Percentiles rank a stretch among this genome's conserved stretches.
Conservation (phyloP, 2,329 filamentous ascomycete genomes). For the Sphaerulina vaccinii region DNA sequence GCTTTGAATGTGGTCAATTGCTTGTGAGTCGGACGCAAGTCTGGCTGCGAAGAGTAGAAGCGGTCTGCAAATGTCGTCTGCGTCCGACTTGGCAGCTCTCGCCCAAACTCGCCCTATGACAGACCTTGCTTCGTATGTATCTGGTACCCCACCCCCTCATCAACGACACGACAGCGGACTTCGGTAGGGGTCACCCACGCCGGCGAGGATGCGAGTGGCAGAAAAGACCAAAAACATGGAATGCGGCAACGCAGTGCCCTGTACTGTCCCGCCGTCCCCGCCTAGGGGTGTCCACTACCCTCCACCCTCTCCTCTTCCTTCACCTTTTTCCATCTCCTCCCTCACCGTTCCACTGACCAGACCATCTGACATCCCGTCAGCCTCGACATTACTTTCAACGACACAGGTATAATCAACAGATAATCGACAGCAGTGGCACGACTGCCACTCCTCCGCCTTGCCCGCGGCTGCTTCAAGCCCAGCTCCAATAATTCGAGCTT, state of each 20-base stretch:
- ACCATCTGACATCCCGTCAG: neutral
- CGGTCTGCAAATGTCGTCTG: constrained; percentile 1
- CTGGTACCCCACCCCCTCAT: no score
- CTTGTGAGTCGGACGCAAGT: no score
- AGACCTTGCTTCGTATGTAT: neutral
- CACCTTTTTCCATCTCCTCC: neutral
- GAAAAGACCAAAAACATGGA: no score
- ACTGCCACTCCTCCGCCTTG: neutral
- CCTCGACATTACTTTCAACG: neutral
- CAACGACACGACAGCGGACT: neutral
- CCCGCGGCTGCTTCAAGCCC: constrained; percentile 2
- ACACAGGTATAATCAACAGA: no score
- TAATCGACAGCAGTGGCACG: constrained; percentile 5
- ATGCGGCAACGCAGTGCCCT: neutral
- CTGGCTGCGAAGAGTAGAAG: no score
- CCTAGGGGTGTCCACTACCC: no score
- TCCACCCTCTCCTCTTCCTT: no score
- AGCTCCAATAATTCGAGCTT: neutral
- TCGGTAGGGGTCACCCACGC: neutral
- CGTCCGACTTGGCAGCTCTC: neutral
- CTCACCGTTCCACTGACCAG: no score
- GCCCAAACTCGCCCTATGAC: no score
- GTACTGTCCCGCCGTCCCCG: neutral
- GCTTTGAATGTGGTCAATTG: no score
- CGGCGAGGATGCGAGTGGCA: neutral